These are phyloP conservation scores for Datisca glomerata DNA, from an alignment of 306 rosid genomes.

Conservation along the genomic window DNA sequence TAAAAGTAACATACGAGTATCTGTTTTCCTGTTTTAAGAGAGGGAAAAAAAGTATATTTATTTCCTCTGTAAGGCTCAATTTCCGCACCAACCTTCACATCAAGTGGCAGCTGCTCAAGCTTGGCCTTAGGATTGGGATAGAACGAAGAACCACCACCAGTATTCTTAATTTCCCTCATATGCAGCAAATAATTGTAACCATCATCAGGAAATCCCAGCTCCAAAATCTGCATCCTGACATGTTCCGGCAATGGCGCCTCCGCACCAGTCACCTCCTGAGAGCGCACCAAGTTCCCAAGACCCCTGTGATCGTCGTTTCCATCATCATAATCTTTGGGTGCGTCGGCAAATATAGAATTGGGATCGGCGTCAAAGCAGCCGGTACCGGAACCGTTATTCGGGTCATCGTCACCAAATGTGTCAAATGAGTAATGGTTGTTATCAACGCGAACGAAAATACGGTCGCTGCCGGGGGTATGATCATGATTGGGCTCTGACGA, in stretches of 20 bases:
- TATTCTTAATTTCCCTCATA: slow-evolving; percentile 60
- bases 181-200: slow-evolving; percentile 80
- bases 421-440: slow-evolving; percentile 31
- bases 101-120: slow-evolving; percentile 47
- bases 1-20: no score
- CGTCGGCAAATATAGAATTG: slow-evolving; percentile 43
- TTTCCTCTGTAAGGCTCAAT: no score
- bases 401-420: slow-evolving; percentile 12
- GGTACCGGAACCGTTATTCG: slow-evolving; percentile 7
- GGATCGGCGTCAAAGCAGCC: slow-evolving; percentile 10
- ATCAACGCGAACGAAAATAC: slow-evolving; percentile 71
- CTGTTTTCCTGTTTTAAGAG: no score
- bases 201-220: slow-evolving; percentile 81
- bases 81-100: slow-evolving; percentile 70
- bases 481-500: slow-evolving; percentile 58
- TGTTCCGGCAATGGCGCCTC: slow-evolving; percentile 32
- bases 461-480: slow-evolving; percentile 44
- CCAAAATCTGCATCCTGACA: slow-evolving; percentile 62
- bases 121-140: slow-evolving; percentile 61
- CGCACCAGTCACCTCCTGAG: not conserved
- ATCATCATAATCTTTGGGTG: slow-evolving; percentile 33
- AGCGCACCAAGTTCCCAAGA: slow-evolving; percentile 4
- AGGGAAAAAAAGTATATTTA: not conserved
- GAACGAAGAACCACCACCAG: slow-evolving; percentile 70
- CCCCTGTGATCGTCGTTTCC: slow-evolving; percentile 8